A percentile compares a stretch with the other conserved stretches of the same genome.
phyloP scores from a whole-genome alignment of 164 flowering plant genomes.

The Saururus chinensis region DNA sequence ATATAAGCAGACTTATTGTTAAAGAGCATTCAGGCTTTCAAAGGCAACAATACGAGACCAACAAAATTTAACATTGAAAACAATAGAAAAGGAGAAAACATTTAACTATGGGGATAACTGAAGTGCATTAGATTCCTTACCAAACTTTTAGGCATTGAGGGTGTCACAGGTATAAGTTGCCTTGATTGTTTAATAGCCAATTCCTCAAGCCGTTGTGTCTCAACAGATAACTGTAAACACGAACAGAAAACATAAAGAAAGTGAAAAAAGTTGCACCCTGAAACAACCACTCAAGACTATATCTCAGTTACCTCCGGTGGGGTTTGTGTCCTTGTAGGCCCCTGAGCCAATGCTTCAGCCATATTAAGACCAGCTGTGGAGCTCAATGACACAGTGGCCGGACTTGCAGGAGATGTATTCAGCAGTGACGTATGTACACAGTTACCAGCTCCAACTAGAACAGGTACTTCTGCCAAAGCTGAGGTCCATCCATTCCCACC shows the following conservation, averaged over 20 bases:
- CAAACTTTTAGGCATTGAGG: slow-evolving; percentile 57
- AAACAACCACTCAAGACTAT: neutral
- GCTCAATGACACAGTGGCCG: slow-evolving; percentile 24
- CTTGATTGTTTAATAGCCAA: slow-evolving; percentile 74
- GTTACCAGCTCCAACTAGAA: slow-evolving; percentile 29
- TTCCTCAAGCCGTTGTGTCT: slow-evolving; percentile 76
- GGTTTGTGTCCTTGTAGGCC: slow-evolving; percentile 42
- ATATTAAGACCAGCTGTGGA: slow-evolving; percentile 52
- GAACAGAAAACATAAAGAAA: neutral
- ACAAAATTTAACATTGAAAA: too few relatives aligned
- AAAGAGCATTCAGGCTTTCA: too few relatives aligned
- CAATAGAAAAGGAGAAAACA: too few relatives aligned
- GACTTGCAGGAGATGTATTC: slow-evolving; percentile 22
- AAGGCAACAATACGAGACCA: too few relatives aligned
- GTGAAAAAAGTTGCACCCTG: too few relatives aligned
- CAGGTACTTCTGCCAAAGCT: slow-evolving; percentile 73
- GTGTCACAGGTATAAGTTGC: slow-evolving; percentile 75
- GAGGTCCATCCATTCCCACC: slow-evolving; percentile 84
- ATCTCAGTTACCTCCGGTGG: slow-evolving; percentile 46
- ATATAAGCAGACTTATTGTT: too few relatives aligned
- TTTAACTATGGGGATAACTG: too few relatives aligned
- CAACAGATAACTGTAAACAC: slow-evolving; percentile 38
- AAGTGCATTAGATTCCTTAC: slow-evolving; percentile 21
- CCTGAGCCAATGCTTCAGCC: slow-evolving; percentile 87
- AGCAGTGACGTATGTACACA: slow-evolving; percentile 23